phyloP scores from a whole-genome alignment of 345 rosid species.

The Diplotaxis tenuifolia region DNA sequence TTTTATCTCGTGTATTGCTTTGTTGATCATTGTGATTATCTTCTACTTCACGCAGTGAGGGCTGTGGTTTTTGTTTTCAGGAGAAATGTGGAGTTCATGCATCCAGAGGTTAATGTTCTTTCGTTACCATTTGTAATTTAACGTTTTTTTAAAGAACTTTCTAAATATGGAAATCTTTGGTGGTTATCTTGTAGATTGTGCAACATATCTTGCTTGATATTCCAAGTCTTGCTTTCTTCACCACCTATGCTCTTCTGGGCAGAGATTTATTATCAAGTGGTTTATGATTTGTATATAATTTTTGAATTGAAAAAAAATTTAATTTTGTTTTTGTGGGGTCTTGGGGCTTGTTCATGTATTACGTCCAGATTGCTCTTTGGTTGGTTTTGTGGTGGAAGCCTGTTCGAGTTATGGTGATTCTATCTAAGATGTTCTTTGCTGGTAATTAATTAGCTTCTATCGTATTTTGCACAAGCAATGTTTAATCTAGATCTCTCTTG shows the following conservation, averaged over 20 bases:
- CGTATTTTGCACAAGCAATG: neutral
- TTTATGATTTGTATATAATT: neutral
- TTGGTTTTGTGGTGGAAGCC: slow-evolving; percentile 77
- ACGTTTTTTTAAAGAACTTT: too few relatives aligned
- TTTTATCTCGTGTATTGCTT: too few relatives aligned
- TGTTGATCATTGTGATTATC: too few relatives aligned
- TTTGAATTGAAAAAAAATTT: neutral
- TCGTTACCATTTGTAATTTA: neutral
- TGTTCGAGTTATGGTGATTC: slow-evolving; percentile 46
- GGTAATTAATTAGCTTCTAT: slow-evolving; percentile 41
- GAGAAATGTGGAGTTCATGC: slow-evolving; percentile 52
- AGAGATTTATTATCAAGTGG: slow-evolving; percentile 89
- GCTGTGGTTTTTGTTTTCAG: slow-evolving; percentile 65
- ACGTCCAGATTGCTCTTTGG: slow-evolving; percentile 73
- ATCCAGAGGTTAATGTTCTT: slow-evolving; percentile 47
- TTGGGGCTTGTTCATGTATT: neutral
- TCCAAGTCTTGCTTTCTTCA: slow-evolving; percentile 90
- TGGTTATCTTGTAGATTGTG: slow-evolving; percentile 51
- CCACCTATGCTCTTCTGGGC: slow-evolving; percentile 97
- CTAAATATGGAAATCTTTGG: too few relatives aligned
- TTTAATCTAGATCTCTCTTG: neutral
- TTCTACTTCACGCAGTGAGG: slow-evolving; percentile 47
- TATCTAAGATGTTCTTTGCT: slow-evolving; percentile 85
- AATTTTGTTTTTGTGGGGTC: slow-evolving; percentile 1
- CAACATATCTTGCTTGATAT: slow-evolving; percentile 75